Evolutionary conservation across 257 asterid genomes (phyloP).

Genomic region (Penstemon barbatus): DNA sequence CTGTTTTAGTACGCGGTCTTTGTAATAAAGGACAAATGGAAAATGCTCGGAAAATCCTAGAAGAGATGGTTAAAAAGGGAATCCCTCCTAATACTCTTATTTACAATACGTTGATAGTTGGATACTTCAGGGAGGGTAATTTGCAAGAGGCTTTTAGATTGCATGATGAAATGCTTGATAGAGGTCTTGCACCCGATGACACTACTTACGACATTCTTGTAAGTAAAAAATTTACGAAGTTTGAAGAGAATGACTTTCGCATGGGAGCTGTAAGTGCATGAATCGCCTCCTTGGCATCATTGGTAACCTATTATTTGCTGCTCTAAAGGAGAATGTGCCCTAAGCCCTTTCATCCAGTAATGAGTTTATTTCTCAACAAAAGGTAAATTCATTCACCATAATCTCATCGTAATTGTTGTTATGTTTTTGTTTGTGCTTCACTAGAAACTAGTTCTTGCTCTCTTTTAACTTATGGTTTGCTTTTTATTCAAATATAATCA

Average conservation of each 20-base stretch:
- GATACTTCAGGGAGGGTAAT: slow-evolving; percentile 73
- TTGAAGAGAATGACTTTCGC: slow-evolving; percentile 15
- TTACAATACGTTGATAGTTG: slow-evolving; percentile 61
- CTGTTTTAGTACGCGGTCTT: slow-evolving; percentile 71
- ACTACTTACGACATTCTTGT: slow-evolving; percentile 57
- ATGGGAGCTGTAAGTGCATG: slow-evolving; percentile 34
- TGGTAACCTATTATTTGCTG: slow-evolving; percentile 4
- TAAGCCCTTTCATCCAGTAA: neutral
- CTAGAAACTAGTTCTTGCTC: neutral
- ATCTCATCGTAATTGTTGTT: neutral
- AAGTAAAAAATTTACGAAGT: slow-evolving; percentile 40
- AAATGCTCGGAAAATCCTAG: slow-evolving; percentile 62
- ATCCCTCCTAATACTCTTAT: slow-evolving; percentile 60
- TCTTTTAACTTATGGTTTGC: neutral
- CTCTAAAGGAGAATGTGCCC: neutral
- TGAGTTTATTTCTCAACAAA: neutral
- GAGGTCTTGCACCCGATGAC: slow-evolving; percentile 71
- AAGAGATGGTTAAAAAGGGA: slow-evolving; percentile 59
- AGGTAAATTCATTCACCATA: slow-evolving; percentile 17
- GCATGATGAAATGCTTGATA: slow-evolving; percentile 84
- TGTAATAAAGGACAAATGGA: slow-evolving; percentile 64
- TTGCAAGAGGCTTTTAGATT: slow-evolving; percentile 76
- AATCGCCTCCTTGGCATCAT: slow-evolving; percentile 12
- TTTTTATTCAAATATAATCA: neutral
- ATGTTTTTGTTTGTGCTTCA: slow-evolving; percentile 8